These are phyloP conservation scores for Penicilliopsis zonata DNA, from an alignment of 495 filamentous ascomycete species.

Conservation along the genomic window DNA sequence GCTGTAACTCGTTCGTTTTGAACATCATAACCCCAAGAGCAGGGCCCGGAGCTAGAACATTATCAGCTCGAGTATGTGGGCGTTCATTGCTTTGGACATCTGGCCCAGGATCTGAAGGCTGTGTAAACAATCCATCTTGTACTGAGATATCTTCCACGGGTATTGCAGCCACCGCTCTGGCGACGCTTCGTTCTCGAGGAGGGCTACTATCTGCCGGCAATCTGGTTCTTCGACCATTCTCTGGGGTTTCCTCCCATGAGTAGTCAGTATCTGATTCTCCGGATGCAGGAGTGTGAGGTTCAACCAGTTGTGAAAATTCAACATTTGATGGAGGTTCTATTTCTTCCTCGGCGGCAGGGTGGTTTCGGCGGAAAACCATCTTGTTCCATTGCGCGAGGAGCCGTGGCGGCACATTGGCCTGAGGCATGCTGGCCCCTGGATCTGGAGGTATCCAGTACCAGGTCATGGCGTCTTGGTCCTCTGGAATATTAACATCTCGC, in stretches of 20 bases:
- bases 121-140: too few species aligned
- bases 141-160: slow-evolving; percentile 7
- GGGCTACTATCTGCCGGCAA: slow-evolving; percentile 19
- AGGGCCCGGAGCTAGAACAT: too few species aligned
- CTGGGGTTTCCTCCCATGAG: slow-evolving; percentile 3
- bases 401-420: slow-evolving; percentile 23
- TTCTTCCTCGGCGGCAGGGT: slow-evolving; percentile 1
- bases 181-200: slow-evolving; percentile 1
- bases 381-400: slow-evolving; percentile 27
- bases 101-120: too few species aligned
- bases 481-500: slow-evolving; percentile 41
- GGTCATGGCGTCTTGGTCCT: slow-evolving; percentile 39
- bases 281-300: too few species aligned
- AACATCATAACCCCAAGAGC: too few species aligned
- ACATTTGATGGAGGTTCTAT: too few species aligned
- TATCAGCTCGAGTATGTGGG: too few species aligned
- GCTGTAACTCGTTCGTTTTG: too few species aligned
- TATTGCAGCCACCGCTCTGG: background rate
- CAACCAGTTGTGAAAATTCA: too few species aligned
- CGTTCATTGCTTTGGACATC: too few species aligned
- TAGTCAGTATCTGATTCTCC: slow-evolving; percentile 7
- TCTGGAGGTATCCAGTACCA: slow-evolving; percentile 34
- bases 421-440: slow-evolving; percentile 10
- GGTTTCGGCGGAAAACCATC: slow-evolving; percentile 18
- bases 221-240: slow-evolving; percentile 1